Evolutionary conservation across 2,329 filamentous ascomycete species (phyloP).

Genomic region (Stachybotrys chlorohalonatus): DNA sequence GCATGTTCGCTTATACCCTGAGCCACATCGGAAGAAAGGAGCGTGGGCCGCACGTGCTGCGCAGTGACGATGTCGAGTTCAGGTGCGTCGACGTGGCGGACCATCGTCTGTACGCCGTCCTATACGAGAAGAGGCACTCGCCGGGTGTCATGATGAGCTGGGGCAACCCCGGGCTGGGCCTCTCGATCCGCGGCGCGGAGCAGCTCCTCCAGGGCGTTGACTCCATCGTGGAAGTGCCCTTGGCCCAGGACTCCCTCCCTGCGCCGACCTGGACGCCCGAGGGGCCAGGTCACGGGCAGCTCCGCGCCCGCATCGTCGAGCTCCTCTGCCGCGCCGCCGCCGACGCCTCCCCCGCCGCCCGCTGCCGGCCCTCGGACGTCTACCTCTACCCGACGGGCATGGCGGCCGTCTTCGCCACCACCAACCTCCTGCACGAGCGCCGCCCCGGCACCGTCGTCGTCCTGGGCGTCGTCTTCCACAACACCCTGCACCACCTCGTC

Average conservation of each 20-base stretch:
- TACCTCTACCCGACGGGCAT: conserved; percentile 47
- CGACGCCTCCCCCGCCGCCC: conserved; percentile 15
- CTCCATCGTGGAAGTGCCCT: conserved; percentile 22
- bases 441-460: conserved; percentile 27
- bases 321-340: conserved; percentile 31
- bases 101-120: conserved; percentile 33
- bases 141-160: conserved; percentile 31
- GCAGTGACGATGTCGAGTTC: conserved; percentile 23
- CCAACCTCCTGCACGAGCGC: conserved; percentile 24
- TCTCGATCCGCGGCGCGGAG: conserved; percentile 37
- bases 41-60: conserved; percentile 25
- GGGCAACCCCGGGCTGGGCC: conserved; percentile 34
- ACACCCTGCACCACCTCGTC: conserved; percentile 36
- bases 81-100: conserved; percentile 31
- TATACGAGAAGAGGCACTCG: conserved; percentile 25
- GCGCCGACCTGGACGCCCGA: conserved; percentile 30
- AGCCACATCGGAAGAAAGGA: conserved; percentile 22
- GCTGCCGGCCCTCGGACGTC: conserved; percentile 27
- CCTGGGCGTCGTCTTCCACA: conserved; percentile 43
- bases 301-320: conserved; percentile 30
- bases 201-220: conserved; percentile 28
- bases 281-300: conserved; percentile 22
- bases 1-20: conserved; percentile 18
- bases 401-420: conserved; percentile 37
- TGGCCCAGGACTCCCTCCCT: conserved; percentile 10